phyloP scores from a whole-genome alignment of 1,284 basidiomycete genomes.

The Trichosporon coremiiforme region DNA sequence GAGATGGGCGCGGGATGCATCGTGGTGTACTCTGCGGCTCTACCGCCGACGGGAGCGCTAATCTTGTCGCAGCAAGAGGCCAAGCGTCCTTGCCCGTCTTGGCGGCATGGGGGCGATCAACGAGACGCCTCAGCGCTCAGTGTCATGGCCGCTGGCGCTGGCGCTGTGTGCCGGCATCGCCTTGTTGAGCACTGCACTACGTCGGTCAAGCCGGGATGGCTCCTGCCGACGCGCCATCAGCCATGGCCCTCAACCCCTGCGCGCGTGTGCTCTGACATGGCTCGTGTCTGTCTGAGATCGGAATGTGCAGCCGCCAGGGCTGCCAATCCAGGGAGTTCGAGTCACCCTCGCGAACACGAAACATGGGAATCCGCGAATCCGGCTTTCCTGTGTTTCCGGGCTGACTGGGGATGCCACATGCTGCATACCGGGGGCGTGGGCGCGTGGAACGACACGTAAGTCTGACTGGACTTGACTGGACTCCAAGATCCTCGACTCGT shows the following conservation, averaged over 20 bases:
- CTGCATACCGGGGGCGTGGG: not conserved
- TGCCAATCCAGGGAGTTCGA: not conserved
- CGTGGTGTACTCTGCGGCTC: not conserved
- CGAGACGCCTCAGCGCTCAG: not conserved
- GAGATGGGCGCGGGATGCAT: not conserved
- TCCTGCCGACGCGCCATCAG: no score
- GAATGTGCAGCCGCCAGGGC: not conserved
- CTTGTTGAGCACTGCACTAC: not conserved
- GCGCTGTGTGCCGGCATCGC: not conserved
- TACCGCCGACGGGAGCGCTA: not conserved
- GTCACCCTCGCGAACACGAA: not conserved
- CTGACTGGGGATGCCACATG: no score
- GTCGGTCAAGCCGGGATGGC: no score
- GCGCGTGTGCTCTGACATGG: no score
- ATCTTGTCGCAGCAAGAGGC: not conserved
- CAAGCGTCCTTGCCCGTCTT: not conserved
- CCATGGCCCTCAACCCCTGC: no score
- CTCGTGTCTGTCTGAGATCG: not conserved
- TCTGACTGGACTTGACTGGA: constrained; percentile 2
- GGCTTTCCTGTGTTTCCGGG: not conserved
- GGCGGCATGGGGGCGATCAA: not conserved
- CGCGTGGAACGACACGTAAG: constrained; percentile 11
- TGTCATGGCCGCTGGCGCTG: not conserved
- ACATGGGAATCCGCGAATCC: constrained; percentile 7
- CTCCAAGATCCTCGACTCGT: not conserved